Percentiles rank a stretch among this genome's conserved stretches.
phyloP scores from a whole-genome alignment of 192 early-diverging fungal genomes.

The Linnemannia zychae region DNA sequence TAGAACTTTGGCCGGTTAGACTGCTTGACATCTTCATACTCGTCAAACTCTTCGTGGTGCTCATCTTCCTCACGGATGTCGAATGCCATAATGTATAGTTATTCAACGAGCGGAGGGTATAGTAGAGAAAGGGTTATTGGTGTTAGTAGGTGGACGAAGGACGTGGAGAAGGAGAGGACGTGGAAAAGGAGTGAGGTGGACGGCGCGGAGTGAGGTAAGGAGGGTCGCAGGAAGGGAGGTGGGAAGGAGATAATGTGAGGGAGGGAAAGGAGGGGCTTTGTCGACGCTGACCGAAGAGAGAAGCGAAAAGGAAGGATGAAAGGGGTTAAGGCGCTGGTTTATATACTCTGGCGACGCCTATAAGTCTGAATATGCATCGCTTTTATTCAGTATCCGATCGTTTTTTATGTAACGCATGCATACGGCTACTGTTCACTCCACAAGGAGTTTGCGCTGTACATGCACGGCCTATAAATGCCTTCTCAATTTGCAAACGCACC shows the following conservation, averaged over 20 bases:
- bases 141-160: not conserved
- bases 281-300: not conserved
- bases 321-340: not conserved
- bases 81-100: not conserved
- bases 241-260: not conserved
- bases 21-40: slow-evolving; percentile 23
- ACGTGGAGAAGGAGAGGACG: not conserved
- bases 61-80: slow-evolving; percentile 22
- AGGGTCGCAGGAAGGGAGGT: not conserved
- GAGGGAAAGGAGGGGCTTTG: not conserved
- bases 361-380: too few relatives aligned
- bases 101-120: too few relatives aligned
- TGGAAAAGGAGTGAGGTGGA: not conserved
- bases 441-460: too few relatives aligned
- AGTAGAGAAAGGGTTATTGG: not conserved
- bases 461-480: too few relatives aligned
- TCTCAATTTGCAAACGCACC: too few relatives aligned
- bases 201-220: not conserved
- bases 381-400: too few relatives aligned
- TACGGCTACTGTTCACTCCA: too few relatives aligned
- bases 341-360: too few relatives aligned
- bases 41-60: slow-evolving; percentile 15
- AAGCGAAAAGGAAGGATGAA: not conserved
- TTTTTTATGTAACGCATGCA: too few relatives aligned
- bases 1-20: slow-evolving; percentile 48